Evolutionary conservation across 768 basidiomycete genomes (phyloP).

Genomic region (Amanita phalloides): DNA sequence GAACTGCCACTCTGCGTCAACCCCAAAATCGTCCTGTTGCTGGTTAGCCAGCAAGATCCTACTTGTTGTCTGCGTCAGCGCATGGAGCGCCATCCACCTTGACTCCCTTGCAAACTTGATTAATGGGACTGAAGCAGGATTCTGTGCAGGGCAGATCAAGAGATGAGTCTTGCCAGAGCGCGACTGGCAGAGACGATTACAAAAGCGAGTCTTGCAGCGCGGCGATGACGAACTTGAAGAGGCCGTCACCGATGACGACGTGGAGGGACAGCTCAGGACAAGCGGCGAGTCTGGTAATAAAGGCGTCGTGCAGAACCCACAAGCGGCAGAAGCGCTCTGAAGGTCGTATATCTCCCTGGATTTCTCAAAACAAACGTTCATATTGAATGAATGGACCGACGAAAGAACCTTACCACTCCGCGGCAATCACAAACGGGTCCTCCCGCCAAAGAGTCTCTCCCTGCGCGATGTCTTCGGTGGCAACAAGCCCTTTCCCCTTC

Average conservation of each 20-base stretch:
- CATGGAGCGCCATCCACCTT: conserved; percentile 70
- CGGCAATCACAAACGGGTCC: conserved; percentile 70
- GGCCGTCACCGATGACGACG: not conserved
- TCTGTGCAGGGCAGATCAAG: conserved; percentile 64
- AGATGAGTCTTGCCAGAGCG: conserved; percentile 59
- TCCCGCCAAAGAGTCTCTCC: conserved; percentile 82
- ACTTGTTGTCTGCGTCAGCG: conserved; percentile 57
- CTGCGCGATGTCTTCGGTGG: conserved; percentile 50
- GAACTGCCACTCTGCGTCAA: conserved; percentile 41
- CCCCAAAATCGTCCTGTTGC: conserved; percentile 29
- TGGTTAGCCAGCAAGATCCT: conserved; percentile 47
- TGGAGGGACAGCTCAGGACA: not conserved
- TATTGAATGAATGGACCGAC: not conserved
- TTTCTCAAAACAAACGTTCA: conserved; percentile 9
- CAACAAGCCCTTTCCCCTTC: conserved; percentile 81
- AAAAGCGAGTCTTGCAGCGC: conserved; percentile 60
- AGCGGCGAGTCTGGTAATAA: conserved; percentile 34
- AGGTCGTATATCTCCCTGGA: conserved; percentile 70
- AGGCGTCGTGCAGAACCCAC: conserved; percentile 65
- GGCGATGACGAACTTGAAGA: conserved; percentile 41
- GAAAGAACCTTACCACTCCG: conserved; percentile 50
- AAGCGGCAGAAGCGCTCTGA: conserved; percentile 49
- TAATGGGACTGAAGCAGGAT: conserved; percentile 55
- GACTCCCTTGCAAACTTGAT: conserved; percentile 47
- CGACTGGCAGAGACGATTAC: conserved; percentile 65